Percentiles rank a stretch among this genome's conserved stretches.
These are phyloP conservation scores for Juglanconis juglandina DNA, from an alignment of 2,329 filamentous ascomycete species.

Conservation along the genomic window DNA sequence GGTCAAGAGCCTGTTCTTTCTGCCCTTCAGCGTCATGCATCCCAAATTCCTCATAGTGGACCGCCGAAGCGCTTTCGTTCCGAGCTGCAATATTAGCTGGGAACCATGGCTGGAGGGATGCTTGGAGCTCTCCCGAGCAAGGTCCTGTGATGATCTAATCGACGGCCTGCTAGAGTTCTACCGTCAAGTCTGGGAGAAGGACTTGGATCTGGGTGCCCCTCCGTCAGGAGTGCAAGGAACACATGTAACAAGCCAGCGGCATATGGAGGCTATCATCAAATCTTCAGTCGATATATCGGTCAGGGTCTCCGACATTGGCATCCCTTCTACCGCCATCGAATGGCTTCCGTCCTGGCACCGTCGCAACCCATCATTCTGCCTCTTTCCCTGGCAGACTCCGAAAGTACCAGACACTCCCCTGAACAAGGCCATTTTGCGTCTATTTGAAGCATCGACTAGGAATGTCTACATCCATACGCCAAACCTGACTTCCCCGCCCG, in stretches of 20 bases:
- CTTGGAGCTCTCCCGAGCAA: conserved; percentile 50
- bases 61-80: conserved; percentile 61
- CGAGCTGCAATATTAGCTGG: conserved; percentile 83
- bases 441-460: conserved; percentile 55
- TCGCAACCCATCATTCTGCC: conserved; percentile 61
- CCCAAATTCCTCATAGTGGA: conserved; percentile 79
- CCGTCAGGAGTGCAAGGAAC: background rate
- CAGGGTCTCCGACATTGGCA: conserved; percentile 40
- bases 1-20: conserved; percentile 75
- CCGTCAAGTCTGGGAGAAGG: conserved; percentile 60
- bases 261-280: conserved; percentile 17
- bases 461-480: conserved; percentile 71
- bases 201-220: conserved; percentile 11
- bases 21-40: conserved; percentile 83
- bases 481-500: conserved; percentile 67
- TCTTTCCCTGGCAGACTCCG: conserved; percentile 52
- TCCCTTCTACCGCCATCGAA: conserved; percentile 2
- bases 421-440: conserved; percentile 60
- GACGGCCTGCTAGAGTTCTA: conserved; percentile 65
- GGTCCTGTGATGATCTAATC: conserved; percentile 52
- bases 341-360: conserved; percentile 74
- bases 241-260: conserved; percentile 3
- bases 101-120: conserved; percentile 84
- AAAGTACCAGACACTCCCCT: conserved; percentile 62
- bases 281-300: conserved; percentile 12